phyloP scores from a whole-genome alignment of 108 stramenopile genomes.

The Cylindrotheca closterium region DNA sequence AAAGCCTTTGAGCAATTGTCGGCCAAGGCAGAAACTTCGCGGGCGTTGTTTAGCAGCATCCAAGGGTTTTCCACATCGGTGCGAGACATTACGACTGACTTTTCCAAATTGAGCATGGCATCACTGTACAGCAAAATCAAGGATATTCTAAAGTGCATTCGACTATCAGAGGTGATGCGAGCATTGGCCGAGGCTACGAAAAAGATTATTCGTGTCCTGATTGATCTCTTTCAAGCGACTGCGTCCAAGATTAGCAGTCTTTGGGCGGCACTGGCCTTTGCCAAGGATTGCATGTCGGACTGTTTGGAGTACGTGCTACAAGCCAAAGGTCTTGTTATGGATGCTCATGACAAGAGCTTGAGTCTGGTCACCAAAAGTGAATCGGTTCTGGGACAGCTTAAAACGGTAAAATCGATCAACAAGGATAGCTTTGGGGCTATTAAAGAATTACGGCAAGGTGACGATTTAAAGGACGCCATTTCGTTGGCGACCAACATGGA shows the following conservation, averaged over 20 bases:
- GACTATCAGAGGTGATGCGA: constrained; percentile 19
- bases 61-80: constrained; percentile 34
- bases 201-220: constrained; percentile 36
- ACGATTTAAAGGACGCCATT: constrained; percentile 33
- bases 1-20: constrained; percentile 43
- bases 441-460: constrained; percentile 26
- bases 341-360: constrained; percentile 36
- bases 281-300: constrained; percentile 57
- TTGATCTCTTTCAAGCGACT: constrained; percentile 37
- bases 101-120: constrained; percentile 25
- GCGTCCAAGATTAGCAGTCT: constrained; percentile 39
- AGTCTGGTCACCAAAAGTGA: constrained; percentile 15
- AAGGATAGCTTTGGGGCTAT: constrained; percentile 11
- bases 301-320: constrained; percentile 34
- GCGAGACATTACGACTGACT: constrained; percentile 32
- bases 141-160: constrained; percentile 38
- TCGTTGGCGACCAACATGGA: constrained; percentile 42
- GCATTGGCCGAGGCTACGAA: constrained; percentile 36
- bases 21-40: constrained; percentile 32
- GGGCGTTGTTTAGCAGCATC: constrained; percentile 36
- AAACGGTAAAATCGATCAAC: constrained; percentile 22
- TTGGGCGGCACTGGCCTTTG: constrained; percentile 49
- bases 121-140: constrained; percentile 25
- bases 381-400: constrained; percentile 20
- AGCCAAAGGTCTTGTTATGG: constrained; percentile 26